Evolutionary conservation across 305 asterid genomes (phyloP), one percentile per base, ranked within the genome.

Genomic region (Withania somnifera): DNA sequence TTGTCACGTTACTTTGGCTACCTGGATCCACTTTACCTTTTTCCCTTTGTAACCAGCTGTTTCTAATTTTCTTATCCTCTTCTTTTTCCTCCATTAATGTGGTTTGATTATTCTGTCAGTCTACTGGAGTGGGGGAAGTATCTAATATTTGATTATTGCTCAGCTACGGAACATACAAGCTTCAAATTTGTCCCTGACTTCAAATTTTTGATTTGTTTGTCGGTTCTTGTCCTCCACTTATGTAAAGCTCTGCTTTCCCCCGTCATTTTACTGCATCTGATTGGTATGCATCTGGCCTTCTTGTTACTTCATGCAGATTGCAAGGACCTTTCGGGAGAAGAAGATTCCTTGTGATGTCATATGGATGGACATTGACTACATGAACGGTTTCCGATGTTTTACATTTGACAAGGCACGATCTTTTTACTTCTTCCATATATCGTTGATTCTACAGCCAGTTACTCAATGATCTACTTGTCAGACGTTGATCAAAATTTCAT

Each of bases 281-380:
- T 64, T 14, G 17, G 60, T 26, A 26, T 24, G 20, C 38, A 73
- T 73, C 42, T 47, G 60, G 17, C 42, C 38, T 3, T 47, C 14
- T 47, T 36, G 32, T 82, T 84, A 50, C 60, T 77, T 73, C 34
- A 61, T 84, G 85, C 97, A 96, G 99, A 87, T 96, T 64, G 95
- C 97, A 24, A 94, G 84, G 87, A 94, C 92, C 83, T 96, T 96
- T 82, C 90, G 98, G 73, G 97, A 96, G 73, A 96, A 96, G 88
- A 82, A 84, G 60, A 94, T 96, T 86, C 99, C 99, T 83, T 96
- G 98, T 91, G 98, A 94, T 88, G 98, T 94, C 88, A 90, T 96
- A 82, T 96, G 99, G 99, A 96, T 96, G 97, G 99, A 96, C 90
- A 96, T 96, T 52, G 99, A 94, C 87, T 96, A 96, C 89, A 96